phyloP scores from a whole-genome alignment of 768 basidiomycete species.

The Trichaptum fuscoviolaceum region DNA sequence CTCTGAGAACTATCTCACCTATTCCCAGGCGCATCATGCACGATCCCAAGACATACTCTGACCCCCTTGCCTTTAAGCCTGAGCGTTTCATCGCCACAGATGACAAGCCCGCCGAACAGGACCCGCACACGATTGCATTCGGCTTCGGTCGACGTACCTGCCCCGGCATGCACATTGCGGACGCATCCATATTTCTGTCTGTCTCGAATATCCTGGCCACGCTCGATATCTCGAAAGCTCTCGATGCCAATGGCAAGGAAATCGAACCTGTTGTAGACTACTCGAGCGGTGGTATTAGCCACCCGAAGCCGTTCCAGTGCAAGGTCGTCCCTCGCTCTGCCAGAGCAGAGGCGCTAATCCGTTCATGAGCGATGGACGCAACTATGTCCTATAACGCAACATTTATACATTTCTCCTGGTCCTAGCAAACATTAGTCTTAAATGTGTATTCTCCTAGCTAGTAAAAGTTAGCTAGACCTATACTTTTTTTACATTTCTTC shows the following conservation, averaged over 20 bases:
- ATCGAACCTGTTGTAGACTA: slow-evolving; percentile 48
- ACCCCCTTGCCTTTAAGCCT: slow-evolving; percentile 25
- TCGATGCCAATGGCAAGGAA: slow-evolving; percentile 41
- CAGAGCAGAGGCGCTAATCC: slow-evolving; percentile 20
- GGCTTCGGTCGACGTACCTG: slow-evolving; percentile 25
- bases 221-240: slow-evolving; percentile 35
- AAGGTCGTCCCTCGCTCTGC: slow-evolving; percentile 37
- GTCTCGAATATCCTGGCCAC: slow-evolving; percentile 30
- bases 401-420: not conserved
- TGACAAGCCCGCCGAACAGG: slow-evolving; percentile 15
- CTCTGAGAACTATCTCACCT: not conserved
- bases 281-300: slow-evolving; percentile 39
- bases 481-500: not conserved
- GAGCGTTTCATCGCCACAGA: slow-evolving; percentile 21
- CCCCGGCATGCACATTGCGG: slow-evolving; percentile 39
- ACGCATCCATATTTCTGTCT: slow-evolving; percentile 32
- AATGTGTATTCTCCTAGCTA: not conserved
- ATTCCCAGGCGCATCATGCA: slow-evolving; percentile 26
- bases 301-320: slow-evolving; percentile 47
- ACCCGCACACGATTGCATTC: slow-evolving; percentile 15
- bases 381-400: not conserved
- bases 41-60: slow-evolving; percentile 23
- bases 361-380: not conserved
- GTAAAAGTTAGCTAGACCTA: not conserved
- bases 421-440: not conserved